These are phyloP conservation scores for Globisporangium rhizosaccharum DNA, from an alignment of 352 stramenopile genomes.

Conservation along the genomic window DNA sequence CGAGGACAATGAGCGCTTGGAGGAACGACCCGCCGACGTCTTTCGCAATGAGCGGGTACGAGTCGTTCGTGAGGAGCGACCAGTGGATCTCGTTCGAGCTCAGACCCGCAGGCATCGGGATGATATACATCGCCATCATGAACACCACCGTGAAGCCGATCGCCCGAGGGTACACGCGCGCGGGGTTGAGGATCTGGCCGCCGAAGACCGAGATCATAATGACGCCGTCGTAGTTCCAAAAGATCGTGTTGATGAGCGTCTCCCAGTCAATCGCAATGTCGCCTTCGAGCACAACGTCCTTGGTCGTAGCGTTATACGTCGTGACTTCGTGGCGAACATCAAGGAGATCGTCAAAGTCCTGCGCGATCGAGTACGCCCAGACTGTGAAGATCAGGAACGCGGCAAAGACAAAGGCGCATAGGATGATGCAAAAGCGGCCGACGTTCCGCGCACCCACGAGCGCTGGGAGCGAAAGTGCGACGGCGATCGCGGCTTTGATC, in stretches of 20 bases:
- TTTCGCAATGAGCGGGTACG: slow-evolving; percentile 63
- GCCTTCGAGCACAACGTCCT: slow-evolving; percentile 21
- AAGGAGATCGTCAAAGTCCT: slow-evolving; percentile 33
- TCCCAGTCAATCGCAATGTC: slow-evolving; percentile 62
- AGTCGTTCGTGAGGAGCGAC: slow-evolving; percentile 65
- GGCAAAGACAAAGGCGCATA: slow-evolving; percentile 29
- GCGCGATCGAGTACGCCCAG: slow-evolving; percentile 26
- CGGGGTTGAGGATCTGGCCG: slow-evolving; percentile 85
- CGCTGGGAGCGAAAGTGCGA: slow-evolving; percentile 28
- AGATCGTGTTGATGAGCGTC: slow-evolving; percentile 90
- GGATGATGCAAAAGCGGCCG: slow-evolving; percentile 21
- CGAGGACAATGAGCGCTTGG: slow-evolving; percentile 64
- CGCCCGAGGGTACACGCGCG: slow-evolving; percentile 72
- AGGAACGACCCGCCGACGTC: slow-evolving; percentile 71
- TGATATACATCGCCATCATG: slow-evolving; percentile 77
- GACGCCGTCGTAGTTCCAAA: slow-evolving; percentile 95
- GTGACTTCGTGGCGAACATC: slow-evolving; percentile 30
- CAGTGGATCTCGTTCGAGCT: slow-evolving; percentile 27
- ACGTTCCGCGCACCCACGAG: slow-evolving; percentile 35
- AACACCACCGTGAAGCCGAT: slow-evolving; percentile 58
- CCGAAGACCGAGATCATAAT: slow-evolving; percentile 89
- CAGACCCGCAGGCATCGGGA: slow-evolving; percentile 25
- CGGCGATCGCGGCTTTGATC: slow-evolving; percentile 33
- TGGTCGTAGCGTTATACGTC: slow-evolving; percentile 12
- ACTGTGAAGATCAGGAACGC: slow-evolving; percentile 38